These are phyloP conservation scores for Nemania serpens DNA, from an alignment of 2,329 filamentous ascomycete genomes.

Conservation along the genomic window DNA sequence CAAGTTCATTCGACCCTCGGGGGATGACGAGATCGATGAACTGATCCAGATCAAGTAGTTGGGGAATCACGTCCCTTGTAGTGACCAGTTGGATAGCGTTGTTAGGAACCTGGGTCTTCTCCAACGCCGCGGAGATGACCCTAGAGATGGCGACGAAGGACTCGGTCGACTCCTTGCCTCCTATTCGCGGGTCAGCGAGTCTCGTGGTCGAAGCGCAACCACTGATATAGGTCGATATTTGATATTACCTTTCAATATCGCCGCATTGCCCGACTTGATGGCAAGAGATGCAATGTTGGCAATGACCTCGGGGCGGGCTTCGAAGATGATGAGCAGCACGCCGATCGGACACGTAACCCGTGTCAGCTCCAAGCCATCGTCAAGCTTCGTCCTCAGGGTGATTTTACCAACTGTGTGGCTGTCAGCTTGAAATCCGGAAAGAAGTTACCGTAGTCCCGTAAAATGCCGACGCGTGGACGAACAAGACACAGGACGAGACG, in stretches of 20 bases:
- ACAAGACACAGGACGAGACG: slow-evolving; percentile 8
- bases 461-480: background rate
- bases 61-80: slow-evolving; percentile 85
- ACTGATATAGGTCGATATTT: background rate
- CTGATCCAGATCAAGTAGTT: slow-evolving; percentile 82
- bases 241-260: slow-evolving; percentile 80
- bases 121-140: slow-evolving; percentile 80
- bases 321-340: slow-evolving; percentile 97
- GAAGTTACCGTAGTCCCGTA: background rate
- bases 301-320: slow-evolving; percentile 96
- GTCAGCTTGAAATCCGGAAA: slow-evolving; percentile 5
- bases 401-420: slow-evolving; percentile 73
- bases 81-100: slow-evolving; percentile 91
- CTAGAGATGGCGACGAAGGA: slow-evolving; percentile 92
- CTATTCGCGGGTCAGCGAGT: slow-evolving; percentile 43
- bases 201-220: background rate
- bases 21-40: slow-evolving; percentile 96
- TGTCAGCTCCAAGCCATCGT: slow-evolving; percentile 83
- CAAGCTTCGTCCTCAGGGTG: slow-evolving; percentile 81
- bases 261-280: slow-evolving; percentile 96
- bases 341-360: slow-evolving; percentile 93
- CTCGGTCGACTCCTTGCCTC: slow-evolving; percentile 92
- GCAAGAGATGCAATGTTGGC: slow-evolving; percentile 96
- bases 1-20: slow-evolving; percentile 86
- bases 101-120: slow-evolving; percentile 75